These are phyloP conservation scores for Tylopilus sp. DNA, from an alignment of 768 basidiomycete species.

Conservation along the genomic window DNA sequence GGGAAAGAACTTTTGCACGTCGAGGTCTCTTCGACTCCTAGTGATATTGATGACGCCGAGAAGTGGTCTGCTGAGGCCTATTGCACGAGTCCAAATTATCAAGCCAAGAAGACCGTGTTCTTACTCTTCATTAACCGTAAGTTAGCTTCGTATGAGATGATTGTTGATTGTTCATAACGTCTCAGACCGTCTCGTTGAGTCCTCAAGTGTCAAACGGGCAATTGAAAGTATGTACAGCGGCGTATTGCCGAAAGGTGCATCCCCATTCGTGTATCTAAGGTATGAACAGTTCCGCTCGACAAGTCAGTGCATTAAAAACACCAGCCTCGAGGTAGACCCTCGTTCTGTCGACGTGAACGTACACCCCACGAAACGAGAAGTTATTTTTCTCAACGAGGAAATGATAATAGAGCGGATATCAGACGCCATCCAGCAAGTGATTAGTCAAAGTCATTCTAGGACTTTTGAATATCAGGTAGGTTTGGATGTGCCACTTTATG, in stretches of 20 bases:
- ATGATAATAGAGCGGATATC: conserved; percentile 74
- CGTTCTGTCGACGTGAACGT: conserved; percentile 94
- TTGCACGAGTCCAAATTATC: conserved; percentile 86
- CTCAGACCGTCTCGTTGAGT: conserved; percentile 90
- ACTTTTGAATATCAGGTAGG: conserved; percentile 70
- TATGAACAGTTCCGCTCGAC: conserved; percentile 28
- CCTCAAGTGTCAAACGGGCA: conserved; percentile 78
- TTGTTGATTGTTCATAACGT: not conserved
- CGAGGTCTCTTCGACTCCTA: conserved; percentile 37
- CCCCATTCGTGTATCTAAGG: conserved; percentile 94
- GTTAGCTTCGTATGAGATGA: conserved; percentile 24
- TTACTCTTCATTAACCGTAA: conserved; percentile 93
- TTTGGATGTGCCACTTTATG: not conserved
- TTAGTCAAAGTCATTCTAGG: conserved; percentile 61
- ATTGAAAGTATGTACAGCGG: conserved; percentile 82
- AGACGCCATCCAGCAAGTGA: conserved; percentile 67
- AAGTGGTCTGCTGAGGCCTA: conserved; percentile 73
- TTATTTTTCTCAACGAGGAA: conserved; percentile 92
- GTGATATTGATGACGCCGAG: conserved; percentile 34
- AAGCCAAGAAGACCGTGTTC: conserved; percentile 80
- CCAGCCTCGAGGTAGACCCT: conserved; percentile 79
- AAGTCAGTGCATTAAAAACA: not conserved
- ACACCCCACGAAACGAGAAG: conserved; percentile 96
- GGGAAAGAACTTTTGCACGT: conserved; percentile 68
- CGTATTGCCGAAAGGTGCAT: conserved; percentile 84